Conservation (phyloP, 345 rosid genomes). For the Salix koriyanagi region DNA sequence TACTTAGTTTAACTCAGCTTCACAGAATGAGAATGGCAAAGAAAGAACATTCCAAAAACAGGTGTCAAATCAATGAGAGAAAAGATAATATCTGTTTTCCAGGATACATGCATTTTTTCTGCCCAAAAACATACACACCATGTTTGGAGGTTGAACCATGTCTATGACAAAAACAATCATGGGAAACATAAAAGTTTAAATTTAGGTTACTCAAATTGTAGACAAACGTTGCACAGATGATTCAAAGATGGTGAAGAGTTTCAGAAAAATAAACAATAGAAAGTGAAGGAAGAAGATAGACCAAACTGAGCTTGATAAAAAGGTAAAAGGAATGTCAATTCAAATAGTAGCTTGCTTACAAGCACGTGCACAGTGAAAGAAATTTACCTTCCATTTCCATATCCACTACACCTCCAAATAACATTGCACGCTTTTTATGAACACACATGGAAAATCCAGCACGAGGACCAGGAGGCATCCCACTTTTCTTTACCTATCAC, state of each 20-base stretch:
- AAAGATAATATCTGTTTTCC: too few relatives aligned
- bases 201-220: too few relatives aligned
- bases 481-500: constrained; percentile 78
- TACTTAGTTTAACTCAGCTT: too few relatives aligned
- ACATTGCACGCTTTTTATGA: constrained; percentile 90
- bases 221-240: too few relatives aligned
- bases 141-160: too few relatives aligned
- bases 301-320: constrained; percentile 1
- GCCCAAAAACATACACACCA: too few relatives aligned
- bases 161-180: too few relatives aligned
- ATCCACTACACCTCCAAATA: constrained; percentile 94
- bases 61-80: too few relatives aligned
- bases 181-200: neutral
- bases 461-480: constrained; percentile 96
- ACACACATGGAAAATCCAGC: constrained; percentile 91
- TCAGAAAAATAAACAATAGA: neutral
- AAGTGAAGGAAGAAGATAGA: neutral
- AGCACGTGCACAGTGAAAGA: constrained; percentile 9
- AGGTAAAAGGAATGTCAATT: neutral
- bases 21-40: too few relatives aligned
- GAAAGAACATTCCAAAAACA: too few relatives aligned
- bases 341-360: too few relatives aligned
- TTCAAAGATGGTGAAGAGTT: neutral
- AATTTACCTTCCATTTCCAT: constrained; percentile 86
- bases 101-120: too few relatives aligned